Conservation (phyloP, 2,329 filamentous ascomycete genomes). For the Botrytis hyacinthi region DNA sequence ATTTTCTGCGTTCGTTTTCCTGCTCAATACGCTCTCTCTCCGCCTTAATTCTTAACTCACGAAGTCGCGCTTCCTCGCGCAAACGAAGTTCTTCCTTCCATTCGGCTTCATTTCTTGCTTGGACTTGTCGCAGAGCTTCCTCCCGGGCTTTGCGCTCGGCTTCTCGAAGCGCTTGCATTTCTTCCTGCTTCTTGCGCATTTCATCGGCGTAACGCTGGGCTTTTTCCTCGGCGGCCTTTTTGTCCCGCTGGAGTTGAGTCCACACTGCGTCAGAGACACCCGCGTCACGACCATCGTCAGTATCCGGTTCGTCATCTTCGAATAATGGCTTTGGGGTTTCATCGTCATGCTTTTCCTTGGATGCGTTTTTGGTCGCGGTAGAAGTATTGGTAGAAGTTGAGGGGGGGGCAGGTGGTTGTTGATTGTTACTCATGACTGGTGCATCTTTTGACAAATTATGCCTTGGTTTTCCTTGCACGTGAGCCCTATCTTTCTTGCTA, state of each 20-base stretch:
- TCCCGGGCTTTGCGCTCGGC: slow-evolving; percentile 24
- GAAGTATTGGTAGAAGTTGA: not conserved
- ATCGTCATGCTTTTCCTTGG: not conserved
- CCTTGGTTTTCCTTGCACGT: not conserved
- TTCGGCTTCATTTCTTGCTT: slow-evolving; percentile 19
- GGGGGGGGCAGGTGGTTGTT: not conserved
- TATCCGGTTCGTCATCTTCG: not conserved
- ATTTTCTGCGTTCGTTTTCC: slow-evolving; percentile 41
- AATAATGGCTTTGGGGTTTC: not conserved
- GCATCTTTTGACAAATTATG: not conserved
- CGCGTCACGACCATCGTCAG: slow-evolving; percentile 46
- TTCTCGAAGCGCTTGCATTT: slow-evolving; percentile 15
- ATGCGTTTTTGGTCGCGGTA: not conserved
- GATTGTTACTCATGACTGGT: slow-evolving; percentile 20
- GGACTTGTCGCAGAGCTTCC: slow-evolving; percentile 22
- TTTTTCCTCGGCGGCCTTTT: slow-evolving; percentile 33
- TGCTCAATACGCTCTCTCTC: slow-evolving; percentile 34
- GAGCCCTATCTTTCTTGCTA: slow-evolving; percentile 22
- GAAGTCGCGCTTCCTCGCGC: slow-evolving; percentile 36
- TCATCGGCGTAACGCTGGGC: not conserved
- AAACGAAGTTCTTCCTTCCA: slow-evolving; percentile 19
- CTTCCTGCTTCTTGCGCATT: slow-evolving; percentile 8
- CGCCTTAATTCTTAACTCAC: slow-evolving; percentile 36
- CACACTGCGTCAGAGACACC: slow-evolving; percentile 61
- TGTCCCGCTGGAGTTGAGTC: slow-evolving; percentile 57